Percentiles rank a stretch among this genome's conserved stretches.
phyloP scores from a whole-genome alignment of 1,284 basidiomycete genomes.

The Puccinia polysora region DNA sequence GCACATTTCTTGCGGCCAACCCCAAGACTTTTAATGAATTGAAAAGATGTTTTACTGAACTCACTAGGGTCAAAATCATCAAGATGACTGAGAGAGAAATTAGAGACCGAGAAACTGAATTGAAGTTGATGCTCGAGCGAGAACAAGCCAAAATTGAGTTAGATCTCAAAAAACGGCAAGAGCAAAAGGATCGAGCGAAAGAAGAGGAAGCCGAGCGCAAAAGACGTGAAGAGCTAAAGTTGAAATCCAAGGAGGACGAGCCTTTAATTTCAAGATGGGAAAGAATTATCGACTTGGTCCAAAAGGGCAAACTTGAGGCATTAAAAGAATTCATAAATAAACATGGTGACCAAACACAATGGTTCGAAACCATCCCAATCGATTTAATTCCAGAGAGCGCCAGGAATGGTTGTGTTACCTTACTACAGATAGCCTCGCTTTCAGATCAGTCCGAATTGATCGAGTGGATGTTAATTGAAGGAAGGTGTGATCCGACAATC shows the following conservation, averaged over 20 bases:
- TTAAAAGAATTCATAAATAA: slow-evolving; percentile 75
- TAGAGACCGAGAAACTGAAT: slow-evolving; percentile 67
- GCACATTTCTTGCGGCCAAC: neutral
- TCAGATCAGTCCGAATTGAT: slow-evolving; percentile 72
- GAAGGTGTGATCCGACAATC: slow-evolving; percentile 75
- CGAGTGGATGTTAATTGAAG: slow-evolving; percentile 73
- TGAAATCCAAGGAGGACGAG: slow-evolving; percentile 70
- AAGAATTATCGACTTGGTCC: slow-evolving; percentile 79
- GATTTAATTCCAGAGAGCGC: slow-evolving; percentile 44
- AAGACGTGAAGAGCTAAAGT: slow-evolving; percentile 53
- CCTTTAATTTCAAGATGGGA: slow-evolving; percentile 68
- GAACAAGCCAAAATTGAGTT: slow-evolving; percentile 72
- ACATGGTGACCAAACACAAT: slow-evolving; percentile 58
- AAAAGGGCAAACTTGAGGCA: slow-evolving; percentile 74
- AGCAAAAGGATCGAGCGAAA: slow-evolving; percentile 47
- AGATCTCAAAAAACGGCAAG: slow-evolving; percentile 74
- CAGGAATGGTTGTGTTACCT: slow-evolving; percentile 57
- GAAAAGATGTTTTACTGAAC: slow-evolving; percentile 76
- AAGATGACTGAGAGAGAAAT: slow-evolving; percentile 81
- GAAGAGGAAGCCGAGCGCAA: slow-evolving; percentile 7
- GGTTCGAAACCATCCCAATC: slow-evolving; percentile 3
- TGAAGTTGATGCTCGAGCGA: slow-evolving; percentile 84
- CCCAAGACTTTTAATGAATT: slow-evolving; percentile 82
- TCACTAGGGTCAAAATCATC: slow-evolving; percentile 77
- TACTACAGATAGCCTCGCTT: slow-evolving; percentile 73